Evolutionary conservation across 2,329 filamentous ascomycete species (phyloP).

Genomic region (Chaetomium olivaceum): DNA sequence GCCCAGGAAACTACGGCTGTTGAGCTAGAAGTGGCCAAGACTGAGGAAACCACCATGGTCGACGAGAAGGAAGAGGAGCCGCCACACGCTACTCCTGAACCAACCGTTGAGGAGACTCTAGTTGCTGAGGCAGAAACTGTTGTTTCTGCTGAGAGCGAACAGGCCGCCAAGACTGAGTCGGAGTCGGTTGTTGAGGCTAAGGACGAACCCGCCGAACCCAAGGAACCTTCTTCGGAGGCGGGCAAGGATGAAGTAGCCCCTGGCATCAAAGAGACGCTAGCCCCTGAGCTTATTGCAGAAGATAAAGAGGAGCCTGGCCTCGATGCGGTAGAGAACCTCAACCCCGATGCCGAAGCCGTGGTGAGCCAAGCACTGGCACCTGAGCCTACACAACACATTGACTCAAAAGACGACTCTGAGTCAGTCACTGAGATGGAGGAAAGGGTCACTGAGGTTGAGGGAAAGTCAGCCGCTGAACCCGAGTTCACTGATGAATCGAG

Average conservation of each 20-base stretch:
- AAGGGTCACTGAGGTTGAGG: constrained; percentile 7
- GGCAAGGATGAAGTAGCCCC: background rate
- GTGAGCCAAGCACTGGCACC: background rate
- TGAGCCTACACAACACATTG: background rate
- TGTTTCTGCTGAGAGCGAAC: background rate
- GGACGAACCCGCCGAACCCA: background rate
- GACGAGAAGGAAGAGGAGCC: background rate
- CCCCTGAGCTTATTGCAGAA: background rate
- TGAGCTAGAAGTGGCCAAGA: background rate
- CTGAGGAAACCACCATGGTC: background rate
- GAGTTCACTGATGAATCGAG: background rate
- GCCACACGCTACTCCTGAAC: background rate
- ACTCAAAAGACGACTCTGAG: constrained; percentile 4
- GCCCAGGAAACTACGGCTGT: background rate
- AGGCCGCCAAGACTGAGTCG: background rate
- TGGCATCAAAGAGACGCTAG: constrained; percentile 7
- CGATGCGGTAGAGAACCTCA: constrained; percentile 20
- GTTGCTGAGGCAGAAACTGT: background rate
- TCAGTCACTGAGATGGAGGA: constrained; percentile 2
- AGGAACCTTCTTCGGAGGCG: constrained; percentile 8
- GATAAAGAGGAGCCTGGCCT: background rate
- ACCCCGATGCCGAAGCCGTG: constrained; percentile 3
- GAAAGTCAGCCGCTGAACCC: background rate
- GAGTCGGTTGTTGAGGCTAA: constrained; percentile 14
- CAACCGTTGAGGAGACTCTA: background rate